Conservation (phyloP, 2,329 filamentous ascomycete genomes). For the Byssoonygena ceratinophila region DNA sequence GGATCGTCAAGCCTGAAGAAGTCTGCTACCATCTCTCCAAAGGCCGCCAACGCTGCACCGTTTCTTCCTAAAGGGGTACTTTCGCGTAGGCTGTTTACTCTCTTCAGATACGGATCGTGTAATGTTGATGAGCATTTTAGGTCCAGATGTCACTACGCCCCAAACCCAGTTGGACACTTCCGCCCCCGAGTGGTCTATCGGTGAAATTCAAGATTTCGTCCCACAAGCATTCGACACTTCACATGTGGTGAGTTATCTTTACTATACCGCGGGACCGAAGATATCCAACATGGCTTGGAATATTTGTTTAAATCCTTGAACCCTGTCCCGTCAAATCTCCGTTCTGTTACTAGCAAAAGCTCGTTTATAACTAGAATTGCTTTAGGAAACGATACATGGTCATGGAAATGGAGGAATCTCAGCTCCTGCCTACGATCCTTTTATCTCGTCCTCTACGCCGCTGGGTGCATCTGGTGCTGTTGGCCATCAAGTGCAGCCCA, state of each 20-base stretch:
- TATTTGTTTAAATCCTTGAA: too few relatives aligned
- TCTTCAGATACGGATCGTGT: background rate
- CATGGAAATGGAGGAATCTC: conserved; percentile 45
- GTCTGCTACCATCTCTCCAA: conserved; percentile 66
- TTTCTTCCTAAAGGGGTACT: conserved; percentile 34
- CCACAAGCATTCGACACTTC: conserved; percentile 40
- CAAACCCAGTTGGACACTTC: conserved; percentile 31
- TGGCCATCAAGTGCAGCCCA: conserved; percentile 44
- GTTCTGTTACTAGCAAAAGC: conserved; percentile 1
- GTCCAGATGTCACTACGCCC: conserved; percentile 35
- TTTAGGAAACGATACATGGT: conserved; percentile 29
- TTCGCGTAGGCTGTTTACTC: conserved; percentile 26
- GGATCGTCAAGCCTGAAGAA: conserved; percentile 46
- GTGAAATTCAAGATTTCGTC: conserved; percentile 42
- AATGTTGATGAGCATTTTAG: conserved; percentile 20
- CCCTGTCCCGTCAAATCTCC: background rate
- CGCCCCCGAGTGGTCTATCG: conserved; percentile 37
- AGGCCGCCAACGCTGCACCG: conserved; percentile 73
- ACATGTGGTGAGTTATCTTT: conserved; percentile 33
- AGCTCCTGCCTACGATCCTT: conserved; percentile 52
- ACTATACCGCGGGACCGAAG: background rate
- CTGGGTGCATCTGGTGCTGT: conserved; percentile 40
- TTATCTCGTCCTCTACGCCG: conserved; percentile 48
- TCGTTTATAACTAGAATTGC: background rate
- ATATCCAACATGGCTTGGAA: background rate